Evolutionary conservation across 2,329 filamentous ascomycete genomes (phyloP), one percentile per base, ranked within the genome.

Genomic region (Ophiostoma australiae): DNA sequence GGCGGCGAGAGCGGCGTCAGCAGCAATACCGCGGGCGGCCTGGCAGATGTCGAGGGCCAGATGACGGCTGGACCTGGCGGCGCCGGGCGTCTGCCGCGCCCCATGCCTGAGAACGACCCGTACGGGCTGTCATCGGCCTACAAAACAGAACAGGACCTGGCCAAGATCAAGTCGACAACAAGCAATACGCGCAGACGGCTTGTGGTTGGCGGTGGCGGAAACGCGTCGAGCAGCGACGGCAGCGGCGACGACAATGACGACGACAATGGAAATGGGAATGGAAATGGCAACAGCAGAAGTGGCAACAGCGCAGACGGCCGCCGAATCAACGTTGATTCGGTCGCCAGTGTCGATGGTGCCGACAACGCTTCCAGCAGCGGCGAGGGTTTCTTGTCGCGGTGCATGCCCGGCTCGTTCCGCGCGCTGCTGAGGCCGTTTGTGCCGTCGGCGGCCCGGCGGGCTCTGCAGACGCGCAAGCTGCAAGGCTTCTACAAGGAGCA

Each of bases 401-500:
- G 67, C 67, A 35, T 68, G 67, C 67, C 67, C 8, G 66, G 11
- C 4, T 67, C 66, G 39, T 77, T 79, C 20, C 77, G 76, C 20
- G 69, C 73, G 13, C 80, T 76, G 33, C 71, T 76, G 15, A 74
- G 75, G 11, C 8, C 27, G 75, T 27, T 77, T 17, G 15, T 73
- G 27, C 80, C 74, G 80, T 73, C 75, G 0, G 74, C 76, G n/a
- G 77, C 74, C 77, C 80, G 74, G 79, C 74, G 75, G 2, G 77
- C 77, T n/a, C 68, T 77, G 33, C 77, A 76, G 70, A 78, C 76
- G 20, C 76, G 76, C 7, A 76, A 76, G n/a, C 79, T 98, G 20
- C 86, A 91, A 76, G 86, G 88, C 69, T 98, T 97, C 82, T 98
- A 98, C 84, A 87, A 92, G 78, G 85, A 85, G 39, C 94, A 99